Evolutionary conservation across 352 stramenopile genomes (phyloP).

Genomic region (Thraustochytrium striatum): DNA sequence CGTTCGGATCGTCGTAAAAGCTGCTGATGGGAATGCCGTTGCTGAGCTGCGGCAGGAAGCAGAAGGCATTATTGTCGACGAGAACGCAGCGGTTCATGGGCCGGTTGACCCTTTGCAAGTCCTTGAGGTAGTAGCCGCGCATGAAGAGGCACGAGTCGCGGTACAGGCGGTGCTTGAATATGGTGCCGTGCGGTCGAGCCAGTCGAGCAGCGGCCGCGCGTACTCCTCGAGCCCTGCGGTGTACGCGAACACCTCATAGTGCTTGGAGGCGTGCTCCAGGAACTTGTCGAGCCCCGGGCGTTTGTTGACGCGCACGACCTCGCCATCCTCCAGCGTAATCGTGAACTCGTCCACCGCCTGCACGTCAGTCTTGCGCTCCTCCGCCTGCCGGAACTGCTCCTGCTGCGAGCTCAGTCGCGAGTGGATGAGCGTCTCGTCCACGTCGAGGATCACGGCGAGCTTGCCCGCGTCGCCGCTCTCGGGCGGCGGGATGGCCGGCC

Average conservation of each 20-base stretch:
- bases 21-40: slow-evolving; percentile 74
- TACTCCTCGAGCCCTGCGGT: slow-evolving; percentile 96
- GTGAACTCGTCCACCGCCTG: slow-evolving; percentile 90
- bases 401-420: slow-evolving; percentile 26
- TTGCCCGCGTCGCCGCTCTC: slow-evolving; percentile 63
- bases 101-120: slow-evolving; percentile 88
- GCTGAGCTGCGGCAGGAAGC: slow-evolving; percentile 94
- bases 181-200: slow-evolving; percentile 75
- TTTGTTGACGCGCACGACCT: slow-evolving; percentile 76
- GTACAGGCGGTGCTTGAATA: slow-evolving; percentile 66
- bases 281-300: slow-evolving; percentile 91
- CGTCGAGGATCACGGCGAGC: slow-evolving; percentile 85
- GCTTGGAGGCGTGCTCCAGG: slow-evolving; percentile 85
- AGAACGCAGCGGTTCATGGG: slow-evolving; percentile 90
- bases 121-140: slow-evolving; percentile 94
- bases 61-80: slow-evolving; percentile 96
- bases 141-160: slow-evolving; percentile 92
- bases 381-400: slow-evolving; percentile 78
- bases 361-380: slow-evolving; percentile 54
- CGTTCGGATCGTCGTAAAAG: slow-evolving; percentile 81
- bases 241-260: slow-evolving; percentile 98
- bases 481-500: slow-evolving; percentile 31
- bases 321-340: slow-evolving; percentile 91
- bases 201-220: slow-evolving; percentile 91
- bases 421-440: slow-evolving; percentile 97